A percentile compares a stretch with the other conserved stretches of the same genome.
These are phyloP conservation scores for Senecio squalidus DNA, from an alignment of 140 eudicot species.

Conservation along the genomic window DNA sequence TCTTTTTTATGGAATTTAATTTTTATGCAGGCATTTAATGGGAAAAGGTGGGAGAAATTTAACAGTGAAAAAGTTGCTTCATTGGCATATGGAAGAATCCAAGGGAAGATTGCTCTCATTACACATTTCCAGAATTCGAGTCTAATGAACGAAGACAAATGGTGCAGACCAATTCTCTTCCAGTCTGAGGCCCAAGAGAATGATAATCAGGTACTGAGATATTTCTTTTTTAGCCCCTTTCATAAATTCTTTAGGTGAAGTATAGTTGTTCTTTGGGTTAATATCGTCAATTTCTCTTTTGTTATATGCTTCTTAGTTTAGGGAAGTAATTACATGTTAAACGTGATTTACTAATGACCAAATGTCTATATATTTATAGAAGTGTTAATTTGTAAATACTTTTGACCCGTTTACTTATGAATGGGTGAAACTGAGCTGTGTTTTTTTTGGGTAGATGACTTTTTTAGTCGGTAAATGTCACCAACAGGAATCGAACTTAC, in stretches of 20 bases:
- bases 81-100: slow-evolving; percentile 83
- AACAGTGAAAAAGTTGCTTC: slow-evolving; percentile 85
- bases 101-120: slow-evolving; percentile 67
- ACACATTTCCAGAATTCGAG: slow-evolving; percentile 86
- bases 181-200: slow-evolving; percentile 62
- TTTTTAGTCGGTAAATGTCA: too few species aligned
- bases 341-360: too few species aligned
- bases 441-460: too few species aligned
- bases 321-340: too few species aligned
- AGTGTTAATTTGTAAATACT: too few species aligned
- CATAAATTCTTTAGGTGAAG: not conserved
- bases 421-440: too few species aligned
- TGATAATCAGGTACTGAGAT: slow-evolving; percentile 41
- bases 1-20: not conserved
- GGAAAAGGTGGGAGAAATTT: slow-evolving; percentile 85
- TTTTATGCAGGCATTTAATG: slow-evolving; percentile 57
- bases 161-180: slow-evolving; percentile 80
- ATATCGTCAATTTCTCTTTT: too few species aligned
- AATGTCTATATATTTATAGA: too few species aligned
- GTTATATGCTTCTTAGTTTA: too few species aligned
- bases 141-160: slow-evolving; percentile 83
- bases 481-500: too few species aligned
- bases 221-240: not conserved
- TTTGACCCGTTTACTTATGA: too few species aligned
- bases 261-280: too few species aligned